phyloP scores from a whole-genome alignment of 2,329 filamentous ascomycete genomes.

The Cordyceps cateniannulata region DNA sequence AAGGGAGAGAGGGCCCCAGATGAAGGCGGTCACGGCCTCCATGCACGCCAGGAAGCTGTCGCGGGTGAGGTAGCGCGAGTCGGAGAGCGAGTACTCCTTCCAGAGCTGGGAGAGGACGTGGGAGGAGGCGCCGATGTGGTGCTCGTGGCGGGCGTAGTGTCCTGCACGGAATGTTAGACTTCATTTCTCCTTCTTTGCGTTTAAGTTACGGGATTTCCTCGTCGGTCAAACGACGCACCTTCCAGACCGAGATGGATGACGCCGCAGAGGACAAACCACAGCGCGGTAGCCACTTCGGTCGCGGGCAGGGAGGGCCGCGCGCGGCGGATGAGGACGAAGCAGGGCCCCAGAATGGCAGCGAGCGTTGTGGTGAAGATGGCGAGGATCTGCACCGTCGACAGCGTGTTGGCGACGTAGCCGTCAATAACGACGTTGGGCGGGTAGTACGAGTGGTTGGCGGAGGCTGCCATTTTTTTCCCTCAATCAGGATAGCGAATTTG shows the following conservation, averaged over 20 bases:
- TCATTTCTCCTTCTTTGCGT: not conserved
- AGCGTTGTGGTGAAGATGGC: slow-evolving; percentile 52
- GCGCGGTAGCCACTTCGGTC: slow-evolving; percentile 49
- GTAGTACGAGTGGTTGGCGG: slow-evolving; percentile 58
- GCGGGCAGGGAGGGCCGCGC: slow-evolving; percentile 44
- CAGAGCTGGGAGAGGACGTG: slow-evolving; percentile 39
- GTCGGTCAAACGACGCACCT: slow-evolving; percentile 13
- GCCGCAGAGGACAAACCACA: slow-evolving; percentile 68
- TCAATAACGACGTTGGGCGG: slow-evolving; percentile 56
- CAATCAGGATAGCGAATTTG: no score
- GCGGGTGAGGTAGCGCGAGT: slow-evolving; percentile 40
- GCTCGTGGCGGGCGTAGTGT: slow-evolving; percentile 35
- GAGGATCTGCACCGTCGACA: slow-evolving; percentile 52
- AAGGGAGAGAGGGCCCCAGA: slow-evolving; percentile 41
- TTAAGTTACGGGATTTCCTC: not conserved
- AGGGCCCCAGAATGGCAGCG: slow-evolving; percentile 48
- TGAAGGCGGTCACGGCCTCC: slow-evolving; percentile 39
- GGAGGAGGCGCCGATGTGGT: slow-evolving; percentile 25
- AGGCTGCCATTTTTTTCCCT: not conserved
- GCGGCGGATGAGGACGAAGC: slow-evolving; percentile 46
- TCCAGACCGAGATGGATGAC: slow-evolving; percentile 30
- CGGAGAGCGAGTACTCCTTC: slow-evolving; percentile 44
- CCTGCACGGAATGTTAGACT: slow-evolving; percentile 21
- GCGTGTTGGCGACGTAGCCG: slow-evolving; percentile 61
- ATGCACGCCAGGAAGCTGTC: slow-evolving; percentile 40